Evolutionary conservation across 2,329 filamentous ascomycete genomes (phyloP).

Genomic region (Didymella keratinophila): DNA sequence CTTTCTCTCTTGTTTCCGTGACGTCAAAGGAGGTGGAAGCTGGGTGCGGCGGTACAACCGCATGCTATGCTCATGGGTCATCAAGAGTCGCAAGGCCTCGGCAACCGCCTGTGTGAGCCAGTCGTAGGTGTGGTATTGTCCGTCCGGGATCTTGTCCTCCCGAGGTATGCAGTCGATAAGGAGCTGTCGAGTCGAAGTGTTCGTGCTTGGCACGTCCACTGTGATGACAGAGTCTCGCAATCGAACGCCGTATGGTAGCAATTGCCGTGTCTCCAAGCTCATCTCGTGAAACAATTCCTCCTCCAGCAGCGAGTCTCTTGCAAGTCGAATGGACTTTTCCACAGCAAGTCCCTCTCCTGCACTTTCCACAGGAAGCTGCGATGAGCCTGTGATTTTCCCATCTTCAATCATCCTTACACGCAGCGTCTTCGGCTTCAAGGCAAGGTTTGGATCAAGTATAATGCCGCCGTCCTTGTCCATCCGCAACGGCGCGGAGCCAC

Average conservation of each 20-base stretch:
- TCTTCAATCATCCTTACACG: slow-evolving; percentile 71
- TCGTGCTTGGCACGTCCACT: slow-evolving; percentile 35
- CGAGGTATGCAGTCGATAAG: slow-evolving; percentile 72
- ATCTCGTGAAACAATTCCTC: slow-evolving; percentile 93
- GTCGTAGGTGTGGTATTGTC: slow-evolving; percentile 43
- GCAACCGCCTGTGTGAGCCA: slow-evolving; percentile 70
- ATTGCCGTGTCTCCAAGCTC: slow-evolving; percentile 76
- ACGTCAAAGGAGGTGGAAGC: slow-evolving; percentile 64
- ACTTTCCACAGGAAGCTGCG: slow-evolving; percentile 46
- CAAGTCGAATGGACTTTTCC: slow-evolving; percentile 74
- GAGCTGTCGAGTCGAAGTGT: slow-evolving; percentile 62
- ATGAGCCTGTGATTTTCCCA: slow-evolving; percentile 66
- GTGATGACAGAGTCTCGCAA: slow-evolving; percentile 60
- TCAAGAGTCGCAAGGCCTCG: slow-evolving; percentile 75
- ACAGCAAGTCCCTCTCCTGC: slow-evolving; percentile 62
- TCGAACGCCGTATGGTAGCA: slow-evolving; percentile 75
- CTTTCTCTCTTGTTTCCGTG: slow-evolving; percentile 58
- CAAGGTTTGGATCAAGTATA: slow-evolving; percentile 72
- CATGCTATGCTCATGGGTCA: slow-evolving; percentile 80
- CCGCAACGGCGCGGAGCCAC: slow-evolving; percentile 81
- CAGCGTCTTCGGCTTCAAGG: slow-evolving; percentile 65
- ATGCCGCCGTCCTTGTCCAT: slow-evolving; percentile 78
- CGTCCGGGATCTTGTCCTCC: slow-evolving; percentile 53
- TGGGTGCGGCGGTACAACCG: slow-evolving; percentile 74
- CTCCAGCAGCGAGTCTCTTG: slow-evolving; percentile 79